phyloP scores from a whole-genome alignment of 192 early-diverging fungal species.

The Coemansia sp. region DNA sequence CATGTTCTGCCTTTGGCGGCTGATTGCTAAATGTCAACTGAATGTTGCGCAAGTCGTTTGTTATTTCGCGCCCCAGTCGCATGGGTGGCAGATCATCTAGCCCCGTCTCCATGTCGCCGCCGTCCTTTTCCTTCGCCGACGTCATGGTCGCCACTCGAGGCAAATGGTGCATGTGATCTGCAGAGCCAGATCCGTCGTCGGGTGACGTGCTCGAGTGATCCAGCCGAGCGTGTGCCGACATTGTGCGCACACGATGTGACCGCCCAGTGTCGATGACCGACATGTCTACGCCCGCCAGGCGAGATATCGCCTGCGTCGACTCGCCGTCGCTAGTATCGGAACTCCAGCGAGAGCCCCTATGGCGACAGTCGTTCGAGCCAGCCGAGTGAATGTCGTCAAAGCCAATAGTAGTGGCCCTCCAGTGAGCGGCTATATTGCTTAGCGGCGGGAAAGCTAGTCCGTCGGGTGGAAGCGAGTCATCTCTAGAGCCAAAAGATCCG shows the following conservation, averaged over 20 bases:
- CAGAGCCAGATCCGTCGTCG: not conserved
- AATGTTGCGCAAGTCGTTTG: conserved; percentile 49
- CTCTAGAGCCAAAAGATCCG: not conserved
- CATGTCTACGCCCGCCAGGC: conserved; percentile 7
- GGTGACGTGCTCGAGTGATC: conserved; percentile 1
- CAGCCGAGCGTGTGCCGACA: conserved; percentile 11
- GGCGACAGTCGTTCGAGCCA: not conserved
- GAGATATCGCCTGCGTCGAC: conserved; percentile 1
- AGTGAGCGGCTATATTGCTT: conserved; percentile 10
- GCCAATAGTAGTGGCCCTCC: not conserved
- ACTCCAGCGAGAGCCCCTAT: not conserved
- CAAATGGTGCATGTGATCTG: conserved; percentile 16
- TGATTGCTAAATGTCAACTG: conserved; percentile 41
- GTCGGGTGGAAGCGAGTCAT: conserved; percentile 4
- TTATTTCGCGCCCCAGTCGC: conserved; percentile 33
- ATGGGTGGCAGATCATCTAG: conserved; percentile 40
- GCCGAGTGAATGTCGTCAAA: not conserved
- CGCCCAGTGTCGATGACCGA: conserved; percentile 22
- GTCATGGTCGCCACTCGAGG: conserved; percentile 28
- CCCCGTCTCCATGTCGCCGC: conserved; percentile 22
- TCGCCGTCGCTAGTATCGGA: not conserved
- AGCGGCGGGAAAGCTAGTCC: conserved; percentile 5
- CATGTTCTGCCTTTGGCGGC: conserved; percentile 1
- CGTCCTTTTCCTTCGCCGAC: conserved; percentile 27
- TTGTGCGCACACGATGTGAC: conserved; percentile 35